Evolutionary conservation across 139 green algal species (phyloP), one percentile per base, ranked within the genome.

Genomic region (Chloropicon primus): DNA sequence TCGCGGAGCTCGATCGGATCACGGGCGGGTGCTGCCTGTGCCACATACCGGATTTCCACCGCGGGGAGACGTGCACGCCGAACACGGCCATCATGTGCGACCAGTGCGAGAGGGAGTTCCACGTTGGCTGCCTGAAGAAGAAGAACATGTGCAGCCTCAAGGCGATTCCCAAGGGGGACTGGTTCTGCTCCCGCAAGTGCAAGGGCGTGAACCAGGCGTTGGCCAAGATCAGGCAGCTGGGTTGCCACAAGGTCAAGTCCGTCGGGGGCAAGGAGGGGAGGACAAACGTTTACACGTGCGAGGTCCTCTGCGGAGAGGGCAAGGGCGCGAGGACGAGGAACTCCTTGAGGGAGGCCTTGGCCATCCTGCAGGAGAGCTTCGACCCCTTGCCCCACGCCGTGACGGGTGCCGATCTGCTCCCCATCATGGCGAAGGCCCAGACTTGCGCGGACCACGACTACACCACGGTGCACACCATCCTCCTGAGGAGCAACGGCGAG

Each of bases 21-120:
- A 77, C 82, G 73, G 90, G 86, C 54, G 91, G 90, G 71, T 97
- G 93, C 82, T 87, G 92, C 54, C 85, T 97, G 73, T 97, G 93
- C 84, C 83, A 86, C 28, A 78, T 86, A 2, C 74, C 82, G 2
- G 85, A 92, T 78, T 92, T 96, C 78, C 72, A 88, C 74, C 41
- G 41, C 41, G 80, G 80, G 1, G 92, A 88, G 71, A 87, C 82
- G 72, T 98, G 97, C 84, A 87, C 83, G 26, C 85, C 89, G 26
- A 82, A 88, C 83, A 98, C 93, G 27, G 93, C 97, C 54, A 90
- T 97, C 72, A 87, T 98, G 75, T 98, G 93, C 81, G 93, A 98
- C 85, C 89, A 94, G 80, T 98, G 93, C 84, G 93, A 98, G 86
- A 85, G 91, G 26, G 93, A 98, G 88, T 97, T 92, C 87, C 93